phyloP scores from a whole-genome alignment of 1,284 basidiomycete genomes.

The Vanrija sp. region DNA sequence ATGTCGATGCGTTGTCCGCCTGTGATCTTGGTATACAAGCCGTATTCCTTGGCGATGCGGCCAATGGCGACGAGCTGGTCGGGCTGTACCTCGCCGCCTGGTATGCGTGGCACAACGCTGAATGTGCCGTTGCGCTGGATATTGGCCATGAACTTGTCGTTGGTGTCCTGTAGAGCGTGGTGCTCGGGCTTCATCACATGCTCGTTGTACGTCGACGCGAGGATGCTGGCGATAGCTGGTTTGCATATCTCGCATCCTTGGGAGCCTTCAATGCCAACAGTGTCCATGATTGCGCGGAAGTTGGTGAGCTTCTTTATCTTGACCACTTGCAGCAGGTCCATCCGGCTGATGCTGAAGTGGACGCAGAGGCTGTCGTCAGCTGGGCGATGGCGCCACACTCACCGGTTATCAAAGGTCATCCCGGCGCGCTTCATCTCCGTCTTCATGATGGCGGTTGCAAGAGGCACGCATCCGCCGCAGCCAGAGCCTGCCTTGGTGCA shows the following conservation, averaged over 20 bases:
- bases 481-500: conserved; percentile 70
- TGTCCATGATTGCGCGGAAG: conserved; percentile 58
- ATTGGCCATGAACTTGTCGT: conserved; percentile 62
- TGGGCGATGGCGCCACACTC: background rate
- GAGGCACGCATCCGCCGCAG: conserved; percentile 68
- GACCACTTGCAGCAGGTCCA: conserved; percentile 66
- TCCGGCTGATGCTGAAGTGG: conserved; percentile 66
- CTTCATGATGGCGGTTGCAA: conserved; percentile 59
- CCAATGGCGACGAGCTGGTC: conserved; percentile 67
- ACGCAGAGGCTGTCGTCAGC: conserved; percentile 55
- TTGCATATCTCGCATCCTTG: conserved; percentile 72
- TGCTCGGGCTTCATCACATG: conserved; percentile 64
- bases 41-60: conserved; percentile 65
- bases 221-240: conserved; percentile 64
- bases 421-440: conserved; percentile 68
- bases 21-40: conserved; percentile 66
- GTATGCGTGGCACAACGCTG: conserved; percentile 66
- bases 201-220: conserved; percentile 62
- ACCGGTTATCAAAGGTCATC: conserved; percentile 56
- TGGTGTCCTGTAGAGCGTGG: conserved; percentile 59
- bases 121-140: conserved; percentile 72
- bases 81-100: conserved; percentile 56
- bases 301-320: conserved; percentile 64
- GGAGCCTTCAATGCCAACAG: conserved; percentile 55
- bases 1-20: conserved; percentile 66